A percentile compares a stretch with the other conserved stretches of the same genome.
Conservation (phyloP, 2,329 filamentous ascomycete genomes). For the Claviceps sorghi region DNA sequence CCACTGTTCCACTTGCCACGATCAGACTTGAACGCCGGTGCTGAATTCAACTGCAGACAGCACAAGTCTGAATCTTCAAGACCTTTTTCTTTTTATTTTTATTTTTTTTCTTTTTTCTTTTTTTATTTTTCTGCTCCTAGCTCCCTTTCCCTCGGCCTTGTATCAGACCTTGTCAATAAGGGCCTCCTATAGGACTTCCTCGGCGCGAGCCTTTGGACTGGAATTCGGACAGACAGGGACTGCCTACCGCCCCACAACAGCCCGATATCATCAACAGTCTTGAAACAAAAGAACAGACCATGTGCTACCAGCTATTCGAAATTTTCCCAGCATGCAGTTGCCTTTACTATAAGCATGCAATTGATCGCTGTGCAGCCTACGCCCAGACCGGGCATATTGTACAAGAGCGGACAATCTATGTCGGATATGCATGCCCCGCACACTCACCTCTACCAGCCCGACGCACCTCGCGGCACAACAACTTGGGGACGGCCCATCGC, state of each 20-base stretch:
- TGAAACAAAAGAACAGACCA: slow-evolving; percentile 24
- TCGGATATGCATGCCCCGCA: slow-evolving; percentile 59
- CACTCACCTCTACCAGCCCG: slow-evolving; percentile 23
- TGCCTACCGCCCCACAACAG: background rate
- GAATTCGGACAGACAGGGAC: background rate
- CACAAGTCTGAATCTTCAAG: background rate
- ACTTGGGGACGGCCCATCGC: slow-evolving; percentile 41
- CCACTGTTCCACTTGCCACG: background rate
- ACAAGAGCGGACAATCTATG: slow-evolving; percentile 62
- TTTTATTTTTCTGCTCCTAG: background rate
- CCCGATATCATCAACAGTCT: background rate
- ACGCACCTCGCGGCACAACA: slow-evolving; percentile 25
- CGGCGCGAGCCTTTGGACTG: background rate
- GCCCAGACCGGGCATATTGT: slow-evolving; percentile 58
- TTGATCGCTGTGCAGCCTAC: slow-evolving; percentile 68
- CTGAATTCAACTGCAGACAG: background rate
- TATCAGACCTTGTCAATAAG: background rate
- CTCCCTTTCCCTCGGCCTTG: no score
- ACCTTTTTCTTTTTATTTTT: background rate
- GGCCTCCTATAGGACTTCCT: background rate
- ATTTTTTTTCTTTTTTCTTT: background rate
- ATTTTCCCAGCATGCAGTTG: slow-evolving; percentile 77
- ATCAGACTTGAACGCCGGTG: background rate
- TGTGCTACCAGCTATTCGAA: slow-evolving; percentile 83
- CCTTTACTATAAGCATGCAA: slow-evolving; percentile 73